These are phyloP conservation scores for Phytophthora chlamydospora DNA, from an alignment of 352 stramenopile genomes.

Conservation along the genomic window DNA sequence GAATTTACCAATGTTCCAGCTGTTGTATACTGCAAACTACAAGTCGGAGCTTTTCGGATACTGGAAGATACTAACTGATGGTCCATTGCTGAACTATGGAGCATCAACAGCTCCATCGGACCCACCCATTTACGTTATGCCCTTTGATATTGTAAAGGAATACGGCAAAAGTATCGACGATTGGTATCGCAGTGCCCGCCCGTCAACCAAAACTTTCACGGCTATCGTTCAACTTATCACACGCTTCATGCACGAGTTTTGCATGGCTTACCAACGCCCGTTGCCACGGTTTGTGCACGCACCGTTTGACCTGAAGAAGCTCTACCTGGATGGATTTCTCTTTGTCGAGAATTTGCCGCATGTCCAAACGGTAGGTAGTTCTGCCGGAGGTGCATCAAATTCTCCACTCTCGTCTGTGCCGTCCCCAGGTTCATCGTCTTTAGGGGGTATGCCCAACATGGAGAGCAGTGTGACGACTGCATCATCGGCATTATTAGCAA, in stretches of 20 bases:
- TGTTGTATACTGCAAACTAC: constrained; percentile 91
- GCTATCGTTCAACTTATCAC: constrained; percentile 81
- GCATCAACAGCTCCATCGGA: constrained; percentile 36
- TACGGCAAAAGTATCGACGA: constrained; percentile 90
- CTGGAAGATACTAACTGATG: constrained; percentile 88
- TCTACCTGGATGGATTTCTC: constrained; percentile 78
- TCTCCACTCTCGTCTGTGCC: not conserved
- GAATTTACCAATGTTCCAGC: constrained; percentile 92
- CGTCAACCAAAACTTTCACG: constrained; percentile 78
- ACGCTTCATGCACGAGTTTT: constrained; percentile 93
- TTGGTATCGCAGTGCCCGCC: constrained; percentile 80
- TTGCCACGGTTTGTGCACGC: constrained; percentile 80
- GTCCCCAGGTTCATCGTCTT: not conserved
- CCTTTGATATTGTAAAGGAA: constrained; percentile 93
- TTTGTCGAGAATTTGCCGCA: constrained; percentile 70
- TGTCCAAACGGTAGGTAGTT: constrained; percentile 28
- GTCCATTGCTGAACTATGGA: constrained; percentile 62
- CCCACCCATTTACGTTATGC: constrained; percentile 53
- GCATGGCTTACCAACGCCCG: constrained; percentile 68
- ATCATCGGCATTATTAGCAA: constrained; percentile 31
- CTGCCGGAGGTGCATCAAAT: constrained; percentile 20
- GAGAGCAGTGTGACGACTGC: constrained; percentile 26
- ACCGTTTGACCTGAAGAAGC: constrained; percentile 70
- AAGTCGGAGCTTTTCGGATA: constrained; percentile 92
- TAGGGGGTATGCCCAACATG: constrained; percentile 17